Conservation (phyloP, 345 rosid genomes). For the Eucalyptus marginata region DNA sequence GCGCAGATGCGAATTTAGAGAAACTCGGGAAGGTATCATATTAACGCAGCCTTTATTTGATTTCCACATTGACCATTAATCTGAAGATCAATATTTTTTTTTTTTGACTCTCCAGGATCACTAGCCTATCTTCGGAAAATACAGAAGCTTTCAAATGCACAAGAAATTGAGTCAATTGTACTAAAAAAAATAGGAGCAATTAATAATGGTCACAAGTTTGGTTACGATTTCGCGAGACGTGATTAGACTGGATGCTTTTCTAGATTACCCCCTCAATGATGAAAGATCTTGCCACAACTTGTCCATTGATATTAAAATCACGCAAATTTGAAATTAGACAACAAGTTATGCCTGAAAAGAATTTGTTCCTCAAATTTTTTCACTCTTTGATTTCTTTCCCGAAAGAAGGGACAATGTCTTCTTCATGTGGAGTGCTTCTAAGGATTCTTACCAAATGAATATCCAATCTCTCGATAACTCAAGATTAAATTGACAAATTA, state of each 20-base stretch:
- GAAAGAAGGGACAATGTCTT: not conserved
- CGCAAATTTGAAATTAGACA: not conserved
- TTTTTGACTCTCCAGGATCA: too few species aligned
- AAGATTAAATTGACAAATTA: too few species aligned
- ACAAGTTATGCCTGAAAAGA: not conserved
- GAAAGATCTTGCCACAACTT: not conserved
- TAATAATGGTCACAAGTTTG: not conserved
- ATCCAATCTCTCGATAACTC: not conserved
- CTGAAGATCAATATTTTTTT: not conserved
- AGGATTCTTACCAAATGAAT: not conserved
- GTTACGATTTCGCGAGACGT: accelerated
- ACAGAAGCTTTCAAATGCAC: not conserved
- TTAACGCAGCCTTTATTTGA: not conserved
- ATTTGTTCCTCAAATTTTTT: not conserved
- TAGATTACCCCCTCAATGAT: not conserved
- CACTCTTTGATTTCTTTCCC: not conserved
- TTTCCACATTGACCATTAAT: not conserved
- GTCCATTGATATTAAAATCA: not conserved
- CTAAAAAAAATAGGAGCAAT: not conserved
- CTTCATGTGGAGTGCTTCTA: not conserved
- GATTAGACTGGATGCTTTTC: not conserved
- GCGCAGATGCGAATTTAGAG: too few species aligned
- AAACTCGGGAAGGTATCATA: too few species aligned
- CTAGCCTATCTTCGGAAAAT: not conserved
- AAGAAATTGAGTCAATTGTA: not conserved